phyloP scores from a whole-genome alignment of 1,284 basidiomycete genomes.

The Exsudoporus floridanus region DNA sequence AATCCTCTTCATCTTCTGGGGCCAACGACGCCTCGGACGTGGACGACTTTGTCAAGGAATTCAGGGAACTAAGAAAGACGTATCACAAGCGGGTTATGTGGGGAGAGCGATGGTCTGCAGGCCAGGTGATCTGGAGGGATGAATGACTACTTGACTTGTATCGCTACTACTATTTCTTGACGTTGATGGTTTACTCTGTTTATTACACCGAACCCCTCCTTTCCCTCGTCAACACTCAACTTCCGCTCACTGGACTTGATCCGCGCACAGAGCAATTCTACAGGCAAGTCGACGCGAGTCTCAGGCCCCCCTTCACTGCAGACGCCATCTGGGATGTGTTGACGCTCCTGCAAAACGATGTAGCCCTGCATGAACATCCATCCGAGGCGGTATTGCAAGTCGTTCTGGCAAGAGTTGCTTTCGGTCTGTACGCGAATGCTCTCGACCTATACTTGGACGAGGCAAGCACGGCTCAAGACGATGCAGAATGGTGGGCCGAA shows the following conservation, averaged over 20 bases:
- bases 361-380: background rate
- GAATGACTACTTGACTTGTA: constrained; percentile 37
- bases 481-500: constrained; percentile 77
- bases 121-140: constrained; percentile 80
- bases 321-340: constrained; percentile 18
- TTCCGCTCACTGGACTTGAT: constrained; percentile 10
- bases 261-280: constrained; percentile 10
- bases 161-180: constrained; percentile 9
- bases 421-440: constrained; percentile 58
- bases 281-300: constrained; percentile 17
- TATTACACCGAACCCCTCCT: constrained; percentile 33
- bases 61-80: constrained; percentile 79
- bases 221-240: constrained; percentile 12
- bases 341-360: constrained; percentile 14
- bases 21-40: constrained; percentile 57
- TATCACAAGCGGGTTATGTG: constrained; percentile 91
- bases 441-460: constrained; percentile 59
- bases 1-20: constrained; percentile 43
- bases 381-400: constrained; percentile 20
- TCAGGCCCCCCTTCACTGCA: constrained; percentile 22
- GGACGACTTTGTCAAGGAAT: constrained; percentile 85
- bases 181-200: constrained; percentile 26
- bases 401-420: constrained; percentile 46
- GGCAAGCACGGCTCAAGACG: constrained; percentile 61
- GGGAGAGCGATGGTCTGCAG: constrained; percentile 81